Percentiles rank a stretch among this genome's conserved stretches.
Evolutionary conservation across 768 basidiomycete species (phyloP).

Genomic region (Lentinula aciculospora): DNA sequence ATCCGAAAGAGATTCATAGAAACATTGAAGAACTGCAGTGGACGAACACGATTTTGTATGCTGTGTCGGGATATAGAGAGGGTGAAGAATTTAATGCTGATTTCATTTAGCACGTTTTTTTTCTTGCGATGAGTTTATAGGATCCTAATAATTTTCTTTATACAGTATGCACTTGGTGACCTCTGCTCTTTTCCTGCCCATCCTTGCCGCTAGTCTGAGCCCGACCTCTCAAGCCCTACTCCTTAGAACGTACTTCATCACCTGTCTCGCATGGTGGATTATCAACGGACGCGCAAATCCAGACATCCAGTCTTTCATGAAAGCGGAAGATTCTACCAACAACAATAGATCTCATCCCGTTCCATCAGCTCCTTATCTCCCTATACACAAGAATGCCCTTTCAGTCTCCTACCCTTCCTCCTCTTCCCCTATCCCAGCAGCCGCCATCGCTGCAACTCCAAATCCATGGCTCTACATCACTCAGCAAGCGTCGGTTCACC

Average conservation of each 20-base stretch:
- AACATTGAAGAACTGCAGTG: conserved; percentile 65
- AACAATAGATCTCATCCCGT: conserved; percentile 35
- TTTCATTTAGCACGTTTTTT: conserved; percentile 38
- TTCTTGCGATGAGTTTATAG: background rate
- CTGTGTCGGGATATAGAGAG: conserved; percentile 42
- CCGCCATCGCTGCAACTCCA: conserved; percentile 18
- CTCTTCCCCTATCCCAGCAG: conserved; percentile 10
- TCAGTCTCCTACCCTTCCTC: conserved; percentile 24
- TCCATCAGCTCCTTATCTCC: conserved; percentile 17
- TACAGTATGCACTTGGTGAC: conserved; percentile 63
- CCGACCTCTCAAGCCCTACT: conserved; percentile 42
- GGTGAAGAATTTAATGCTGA: conserved; percentile 44
- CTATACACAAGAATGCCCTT: conserved; percentile 10
- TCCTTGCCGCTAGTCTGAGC: conserved; percentile 34
- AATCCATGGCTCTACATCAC: conserved; percentile 60
- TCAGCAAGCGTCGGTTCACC: conserved; percentile 46
- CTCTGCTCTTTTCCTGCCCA: conserved; percentile 55
- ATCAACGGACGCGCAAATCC: conserved; percentile 48
- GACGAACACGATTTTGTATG: conserved; percentile 49
- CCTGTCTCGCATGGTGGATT: conserved; percentile 48
- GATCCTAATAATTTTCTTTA: conserved; percentile 8
- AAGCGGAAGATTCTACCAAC: conserved; percentile 8
- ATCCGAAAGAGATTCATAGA: conserved; percentile 32
- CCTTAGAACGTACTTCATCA: conserved; percentile 54
- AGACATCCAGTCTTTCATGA: conserved; percentile 45